Evolutionary conservation across 2,329 filamentous ascomycete species (phyloP).

Genomic region (Metarhizium humberi): DNA sequence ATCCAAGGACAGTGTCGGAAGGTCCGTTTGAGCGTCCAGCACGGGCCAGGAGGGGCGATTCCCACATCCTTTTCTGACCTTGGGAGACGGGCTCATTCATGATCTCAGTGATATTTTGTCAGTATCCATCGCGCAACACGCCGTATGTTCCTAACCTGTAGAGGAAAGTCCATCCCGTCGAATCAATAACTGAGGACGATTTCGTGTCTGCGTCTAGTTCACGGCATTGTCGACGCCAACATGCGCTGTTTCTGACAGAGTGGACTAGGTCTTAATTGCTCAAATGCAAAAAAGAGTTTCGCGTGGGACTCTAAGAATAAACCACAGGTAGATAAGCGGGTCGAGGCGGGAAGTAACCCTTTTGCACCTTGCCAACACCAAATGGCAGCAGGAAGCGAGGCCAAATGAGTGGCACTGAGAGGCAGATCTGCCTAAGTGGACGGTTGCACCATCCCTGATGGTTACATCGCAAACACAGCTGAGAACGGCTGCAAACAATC

Average conservation of each 20-base stretch:
- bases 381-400: slow-evolving; percentile 6
- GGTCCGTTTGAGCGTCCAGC: neutral
- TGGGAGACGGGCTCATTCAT: neutral
- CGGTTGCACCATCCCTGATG: slow-evolving; percentile 10
- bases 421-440: slow-evolving; percentile 12
- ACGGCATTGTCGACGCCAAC: neutral
- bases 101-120: neutral
- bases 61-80: neutral
- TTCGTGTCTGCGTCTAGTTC: neutral
- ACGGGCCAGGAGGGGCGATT: neutral
- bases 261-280: neutral
- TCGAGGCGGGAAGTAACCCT: slow-evolving; percentile 15
- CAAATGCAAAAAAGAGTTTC: neutral
- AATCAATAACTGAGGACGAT: neutral
- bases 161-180: neutral
- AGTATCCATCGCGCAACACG: neutral
- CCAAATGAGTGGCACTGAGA: slow-evolving; percentile 3
- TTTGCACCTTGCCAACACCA: slow-evolving; percentile 4
- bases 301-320: slow-evolving; percentile 8
- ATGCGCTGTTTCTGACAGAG: neutral
- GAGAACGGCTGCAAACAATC: slow-evolving; percentile 6
- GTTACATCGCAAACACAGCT: slow-evolving; percentile 15
- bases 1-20: neutral
- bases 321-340: slow-evolving; percentile 8
- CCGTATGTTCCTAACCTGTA: neutral